Evolutionary conservation across 768 basidiomycete species (phyloP).

Genomic region (Amylocystis lapponica): DNA sequence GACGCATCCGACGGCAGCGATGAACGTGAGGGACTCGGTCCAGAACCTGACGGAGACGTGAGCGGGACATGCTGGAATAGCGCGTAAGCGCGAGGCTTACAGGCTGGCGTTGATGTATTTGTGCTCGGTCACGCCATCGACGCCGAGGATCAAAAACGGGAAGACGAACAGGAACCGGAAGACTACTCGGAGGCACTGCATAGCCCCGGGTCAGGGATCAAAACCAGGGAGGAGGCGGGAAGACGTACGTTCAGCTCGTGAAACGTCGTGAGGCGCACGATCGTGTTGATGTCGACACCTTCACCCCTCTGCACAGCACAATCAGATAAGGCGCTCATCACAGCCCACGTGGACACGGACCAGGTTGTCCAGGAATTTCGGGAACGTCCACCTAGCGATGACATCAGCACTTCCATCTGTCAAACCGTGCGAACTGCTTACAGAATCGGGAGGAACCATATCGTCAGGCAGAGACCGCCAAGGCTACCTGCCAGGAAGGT

Average conservation of each 20-base stretch:
- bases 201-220: not conserved
- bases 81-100: constrained; percentile 19
- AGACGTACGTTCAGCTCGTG: constrained; percentile 73
- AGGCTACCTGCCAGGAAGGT: constrained; percentile 66
- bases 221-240: not conserved
- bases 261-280: constrained; percentile 73
- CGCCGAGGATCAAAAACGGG: constrained; percentile 58
- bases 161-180: constrained; percentile 71
- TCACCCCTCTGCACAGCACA: constrained; percentile 41
- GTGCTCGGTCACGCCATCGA: constrained; percentile 62
- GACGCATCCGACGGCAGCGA: constrained; percentile 52
- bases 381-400: constrained; percentile 64
- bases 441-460: constrained; percentile 72
- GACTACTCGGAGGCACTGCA: constrained; percentile 59
- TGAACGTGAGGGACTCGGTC: constrained; percentile 53
- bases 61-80: no score
- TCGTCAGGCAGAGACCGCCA: constrained; percentile 61
- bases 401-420: no score
- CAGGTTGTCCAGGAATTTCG: constrained; percentile 52
- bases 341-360: constrained; percentile 32
- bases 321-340: not conserved
- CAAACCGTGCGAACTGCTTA: constrained; percentile 26
- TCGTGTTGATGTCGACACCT: constrained; percentile 57
- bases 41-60: constrained; percentile 18
- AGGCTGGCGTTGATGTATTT: constrained; percentile 59